Evolutionary conservation across 2,329 filamentous ascomycete genomes (phyloP), one percentile per base, ranked within the genome.

Genomic region (Arthrobotrys sphaeroides): DNA sequence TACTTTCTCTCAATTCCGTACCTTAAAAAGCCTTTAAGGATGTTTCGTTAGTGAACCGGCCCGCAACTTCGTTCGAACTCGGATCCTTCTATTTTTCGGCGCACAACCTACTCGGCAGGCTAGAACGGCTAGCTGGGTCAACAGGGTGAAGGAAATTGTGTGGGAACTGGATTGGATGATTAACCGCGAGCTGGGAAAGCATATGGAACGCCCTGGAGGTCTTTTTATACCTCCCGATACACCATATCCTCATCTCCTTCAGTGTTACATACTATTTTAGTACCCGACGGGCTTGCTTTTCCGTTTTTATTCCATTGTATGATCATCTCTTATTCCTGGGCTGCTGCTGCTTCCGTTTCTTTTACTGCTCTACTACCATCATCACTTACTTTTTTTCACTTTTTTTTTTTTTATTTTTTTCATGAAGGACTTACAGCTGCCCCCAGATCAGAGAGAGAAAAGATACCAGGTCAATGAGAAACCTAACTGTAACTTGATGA

Each of bases 261-360:
- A 61, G 66, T 75, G 72, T 75, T 69, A 75, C 72, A 75, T 75
- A 75, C 72, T 75, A 75, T 75, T 75, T 75, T 75, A 69, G 72
- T 75, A 64, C 62, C 69, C 28, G 51, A 75, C 49, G 64, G 72
- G 72, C 55, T 55, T 69, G 64, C 49, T 75, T 68, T 57, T 68
- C 51, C 51, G 51, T 64, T 61, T 49, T 69, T 64, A 55, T 57
- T 75, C 45, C 62, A 68, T 62, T 75, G 72, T 75, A 75, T 75
- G 72, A 75, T 75, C 72, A 69, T 75, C 69, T 49, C 43, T 64
- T 64, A 62, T 75, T 74, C 57, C 72, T 65, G 72, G 72, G 72
- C 72, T 75, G 72, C 72, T 75, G 72, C 51, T 55, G 51, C 18
- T 60, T 60, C 62, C 64, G 64, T 68, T 55, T 51, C n/a, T 51